A percentile compares a stretch with the other conserved stretches of the same genome.
Conservation (phyloP, 2,329 filamentous ascomycete species). For the Fusarium nisikadoi region DNA sequence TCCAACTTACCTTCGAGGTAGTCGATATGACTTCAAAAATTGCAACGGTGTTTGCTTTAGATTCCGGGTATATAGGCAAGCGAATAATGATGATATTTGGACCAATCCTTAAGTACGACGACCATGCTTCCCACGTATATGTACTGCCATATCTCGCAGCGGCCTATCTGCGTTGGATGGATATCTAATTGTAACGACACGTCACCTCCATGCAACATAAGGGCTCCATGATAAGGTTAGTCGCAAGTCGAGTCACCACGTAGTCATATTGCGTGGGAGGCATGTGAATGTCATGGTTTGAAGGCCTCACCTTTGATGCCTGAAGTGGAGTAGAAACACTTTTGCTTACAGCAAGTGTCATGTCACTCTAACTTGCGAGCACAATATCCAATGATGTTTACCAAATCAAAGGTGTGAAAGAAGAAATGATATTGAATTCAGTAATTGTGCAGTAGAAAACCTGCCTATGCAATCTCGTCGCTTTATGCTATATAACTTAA, state of each 20-base stretch:
- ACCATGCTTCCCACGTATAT: neutral
- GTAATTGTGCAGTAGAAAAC: neutral
- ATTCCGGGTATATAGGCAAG: neutral
- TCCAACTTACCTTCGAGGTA: constrained; percentile 15
- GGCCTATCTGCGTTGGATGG: neutral
- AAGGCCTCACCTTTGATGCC: neutral
- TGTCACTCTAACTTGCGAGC: neutral
- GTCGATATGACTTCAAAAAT: neutral
- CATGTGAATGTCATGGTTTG: neutral
- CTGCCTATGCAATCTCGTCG: constrained; percentile 27
- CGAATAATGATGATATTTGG: neutral
- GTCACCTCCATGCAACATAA: neutral
- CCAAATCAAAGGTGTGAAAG: neutral
- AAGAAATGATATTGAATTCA: neutral
- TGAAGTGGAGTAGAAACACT: neutral
- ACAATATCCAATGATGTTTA: neutral
- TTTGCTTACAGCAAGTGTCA: neutral
- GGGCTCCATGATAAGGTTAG: neutral
- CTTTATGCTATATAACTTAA: constrained; percentile 23
- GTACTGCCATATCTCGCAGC: neutral
- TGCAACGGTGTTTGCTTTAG: neutral
- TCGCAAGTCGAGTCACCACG: neutral
- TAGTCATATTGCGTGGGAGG: neutral
- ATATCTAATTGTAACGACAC: neutral
- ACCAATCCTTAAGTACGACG: neutral